Evolutionary conservation across 768 basidiomycete genomes (phyloP).

Genomic region (Crassisporium funariophilum): DNA sequence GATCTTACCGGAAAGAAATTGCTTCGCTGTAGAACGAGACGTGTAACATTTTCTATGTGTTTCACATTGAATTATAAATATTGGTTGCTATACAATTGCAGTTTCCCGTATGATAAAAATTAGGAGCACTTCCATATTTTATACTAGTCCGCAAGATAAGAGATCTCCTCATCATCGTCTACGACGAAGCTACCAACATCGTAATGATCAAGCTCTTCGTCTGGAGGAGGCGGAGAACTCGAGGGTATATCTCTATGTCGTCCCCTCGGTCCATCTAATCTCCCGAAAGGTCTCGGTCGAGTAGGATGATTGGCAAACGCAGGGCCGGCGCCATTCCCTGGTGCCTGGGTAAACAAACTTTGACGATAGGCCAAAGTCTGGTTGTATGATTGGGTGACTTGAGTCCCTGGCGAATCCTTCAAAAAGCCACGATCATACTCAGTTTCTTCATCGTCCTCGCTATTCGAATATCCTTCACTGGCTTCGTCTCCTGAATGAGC

Average conservation of each 20-base stretch:
- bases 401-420: conserved; percentile 63
- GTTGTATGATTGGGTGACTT: conserved; percentile 71
- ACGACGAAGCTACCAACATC: conserved; percentile 80
- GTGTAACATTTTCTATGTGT: too few relatives aligned
- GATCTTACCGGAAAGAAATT: too few relatives aligned
- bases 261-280: conserved; percentile 28
- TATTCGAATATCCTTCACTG: conserved; percentile 60
- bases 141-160: conserved; percentile 32
- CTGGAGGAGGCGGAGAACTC: conserved; percentile 62
- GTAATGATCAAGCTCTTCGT: conserved; percentile 64
- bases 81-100: too few relatives aligned
- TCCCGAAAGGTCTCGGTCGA: conserved; percentile 46
- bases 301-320: conserved; percentile 55
- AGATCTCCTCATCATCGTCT: conserved; percentile 72
- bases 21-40: too few relatives aligned
- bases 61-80: too few relatives aligned
- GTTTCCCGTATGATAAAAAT: not conserved
- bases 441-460: conserved; percentile 57
- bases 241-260: conserved; percentile 30
- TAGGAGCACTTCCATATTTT: not conserved
- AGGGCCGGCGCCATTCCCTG: conserved; percentile 45
- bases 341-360: conserved; percentile 73
- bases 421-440: conserved; percentile 73
- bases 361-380: conserved; percentile 70
- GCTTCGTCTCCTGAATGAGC: conserved; percentile 80